phyloP scores from a whole-genome alignment of 78 protist genomes.

The Acrasis kona region DNA sequence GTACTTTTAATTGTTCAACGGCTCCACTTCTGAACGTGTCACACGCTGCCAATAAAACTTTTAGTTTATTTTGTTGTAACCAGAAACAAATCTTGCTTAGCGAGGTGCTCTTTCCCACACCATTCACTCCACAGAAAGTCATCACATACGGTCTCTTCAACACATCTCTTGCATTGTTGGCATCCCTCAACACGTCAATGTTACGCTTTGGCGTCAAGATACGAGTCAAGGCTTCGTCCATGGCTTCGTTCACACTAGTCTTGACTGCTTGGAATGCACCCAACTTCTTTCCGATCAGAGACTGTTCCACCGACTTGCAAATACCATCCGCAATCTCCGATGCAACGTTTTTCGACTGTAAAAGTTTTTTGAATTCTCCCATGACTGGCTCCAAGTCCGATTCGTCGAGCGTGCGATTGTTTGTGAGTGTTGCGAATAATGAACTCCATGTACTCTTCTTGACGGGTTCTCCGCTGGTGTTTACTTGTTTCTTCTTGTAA shows the following conservation, averaged over 20 bases:
- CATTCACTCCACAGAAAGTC: slow-evolving; percentile 82
- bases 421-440: background rate
- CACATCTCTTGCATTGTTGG: slow-evolving; percentile 5
- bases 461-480: background rate
- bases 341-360: slow-evolving; percentile 92
- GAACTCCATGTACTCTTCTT: slow-evolving; percentile 1
- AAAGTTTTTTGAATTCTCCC: slow-evolving; percentile 32
- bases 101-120: slow-evolving; percentile 90
- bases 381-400: slow-evolving; percentile 55
- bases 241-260: slow-evolving; percentile 28
- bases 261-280: slow-evolving; percentile 7
- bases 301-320: slow-evolving; percentile 51
- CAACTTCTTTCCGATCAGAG: slow-evolving; percentile 70
- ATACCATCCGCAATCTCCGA: slow-evolving; percentile 71
- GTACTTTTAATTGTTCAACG: slow-evolving; percentile 91
- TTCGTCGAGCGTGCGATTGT: background rate
- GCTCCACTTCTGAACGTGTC: slow-evolving; percentile 99
- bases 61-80: slow-evolving; percentile 53
- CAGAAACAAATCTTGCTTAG: slow-evolving; percentile 81
- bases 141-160: slow-evolving; percentile 63
- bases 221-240: slow-evolving; percentile 65
- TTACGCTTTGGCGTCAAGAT: slow-evolving; percentile 84
- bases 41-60: slow-evolving; percentile 95
- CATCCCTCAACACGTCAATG: slow-evolving; percentile 67
- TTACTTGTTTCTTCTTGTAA: background rate